A percentile compares a stretch with the other conserved stretches of the same genome.
Conservation (phyloP, 805 yeast genomes). For the Myxozyma melibiosi region DNA sequence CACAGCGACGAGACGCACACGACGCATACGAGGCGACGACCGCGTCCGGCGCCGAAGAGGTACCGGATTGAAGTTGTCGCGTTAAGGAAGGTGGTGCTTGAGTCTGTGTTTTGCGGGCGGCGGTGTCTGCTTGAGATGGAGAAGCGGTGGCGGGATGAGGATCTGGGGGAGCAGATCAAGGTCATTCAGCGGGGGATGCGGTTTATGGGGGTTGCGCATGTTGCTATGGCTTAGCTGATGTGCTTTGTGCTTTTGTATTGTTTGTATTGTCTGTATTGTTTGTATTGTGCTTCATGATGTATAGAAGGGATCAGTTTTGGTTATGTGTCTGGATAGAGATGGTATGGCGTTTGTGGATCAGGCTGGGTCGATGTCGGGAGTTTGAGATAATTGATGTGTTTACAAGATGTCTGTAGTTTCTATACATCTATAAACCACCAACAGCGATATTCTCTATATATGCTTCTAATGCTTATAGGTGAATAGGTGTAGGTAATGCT, state of each 20-base stretch:
- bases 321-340: too few relatives aligned
- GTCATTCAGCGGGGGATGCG: conserved; percentile 25
- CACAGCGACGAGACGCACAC: neutral
- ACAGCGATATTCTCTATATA: too few relatives aligned
- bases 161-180: conserved; percentile 26
- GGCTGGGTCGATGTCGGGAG: too few relatives aligned
- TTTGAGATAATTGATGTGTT: too few relatives aligned
- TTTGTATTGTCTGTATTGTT: neutral
- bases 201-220: conserved; percentile 15
- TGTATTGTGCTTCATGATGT: neutral
- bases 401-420: too few relatives aligned
- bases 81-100: conserved; percentile 23
- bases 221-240: conserved; percentile 8
- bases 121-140: conserved; percentile 22
- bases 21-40: neutral
- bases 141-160: conserved; percentile 25
- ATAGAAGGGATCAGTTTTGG: neutral
- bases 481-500: too few relatives aligned
- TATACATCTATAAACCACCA: too few relatives aligned
- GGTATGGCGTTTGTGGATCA: too few relatives aligned
- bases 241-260: too few relatives aligned
- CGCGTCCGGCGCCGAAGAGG: conserved; percentile 1
- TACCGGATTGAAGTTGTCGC: conserved; percentile 22
- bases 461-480: too few relatives aligned
- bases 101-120: conserved; percentile 24